These are phyloP conservation scores for Glebionis coronaria DNA, from an alignment of 129 eudicot genomes.

Conservation along the genomic window DNA sequence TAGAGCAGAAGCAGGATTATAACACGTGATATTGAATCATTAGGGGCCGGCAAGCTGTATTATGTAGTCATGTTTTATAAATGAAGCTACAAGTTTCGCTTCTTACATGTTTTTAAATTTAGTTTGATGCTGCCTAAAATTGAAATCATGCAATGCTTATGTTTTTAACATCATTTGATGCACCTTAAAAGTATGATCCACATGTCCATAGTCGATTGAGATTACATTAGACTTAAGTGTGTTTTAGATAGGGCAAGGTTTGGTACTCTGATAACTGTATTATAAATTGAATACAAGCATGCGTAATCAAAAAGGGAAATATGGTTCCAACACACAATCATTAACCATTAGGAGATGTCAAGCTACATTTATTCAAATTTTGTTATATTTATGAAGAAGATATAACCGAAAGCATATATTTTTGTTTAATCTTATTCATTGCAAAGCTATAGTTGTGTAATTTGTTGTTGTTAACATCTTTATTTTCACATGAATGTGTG, in stretches of 20 bases:
- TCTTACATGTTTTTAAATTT: too few species aligned
- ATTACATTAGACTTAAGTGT: neutral
- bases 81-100: too few species aligned
- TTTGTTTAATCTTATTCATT: neutral
- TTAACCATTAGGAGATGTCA: neutral
- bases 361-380: neutral
- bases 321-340: neutral
- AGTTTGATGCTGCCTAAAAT: too few species aligned
- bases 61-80: neutral
- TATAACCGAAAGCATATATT: neutral
- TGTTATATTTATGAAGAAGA: neutral
- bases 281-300: neutral
- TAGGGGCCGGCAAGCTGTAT: neutral
- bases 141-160: too few species aligned
- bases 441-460: neutral
- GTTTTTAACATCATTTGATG: too few species aligned
- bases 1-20: neutral
- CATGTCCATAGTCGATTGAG: too few species aligned
- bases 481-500: conserved; percentile 12
- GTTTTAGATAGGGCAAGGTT: neutral
- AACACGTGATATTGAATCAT: neutral
- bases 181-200: too few species aligned
- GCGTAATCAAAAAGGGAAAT: neutral
- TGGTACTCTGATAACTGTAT: neutral
- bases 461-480: neutral